A percentile compares a stretch with the other conserved stretches of the same genome.
phyloP scores from a whole-genome alignment of 257 asterid genomes.

The Anisodus acutangulus region DNA sequence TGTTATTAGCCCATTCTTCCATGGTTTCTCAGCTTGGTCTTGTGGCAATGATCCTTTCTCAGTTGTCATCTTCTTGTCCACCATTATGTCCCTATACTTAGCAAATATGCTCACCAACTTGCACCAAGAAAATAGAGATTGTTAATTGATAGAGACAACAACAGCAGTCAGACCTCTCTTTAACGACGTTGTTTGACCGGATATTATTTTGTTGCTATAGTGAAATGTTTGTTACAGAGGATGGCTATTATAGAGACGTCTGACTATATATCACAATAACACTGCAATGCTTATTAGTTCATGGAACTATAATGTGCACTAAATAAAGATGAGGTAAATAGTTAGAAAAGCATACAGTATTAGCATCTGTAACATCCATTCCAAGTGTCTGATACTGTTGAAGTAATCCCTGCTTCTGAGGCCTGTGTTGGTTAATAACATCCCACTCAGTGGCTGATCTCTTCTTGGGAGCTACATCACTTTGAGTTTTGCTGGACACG shows the following conservation, averaged over 20 bases:
- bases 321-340: not conserved
- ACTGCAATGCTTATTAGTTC: too few relatives aligned
- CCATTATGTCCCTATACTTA: conserved; percentile 57
- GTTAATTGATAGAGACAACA: not conserved
- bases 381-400: conserved; percentile 54
- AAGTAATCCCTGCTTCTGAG: conserved; percentile 48
- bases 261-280: not conserved
- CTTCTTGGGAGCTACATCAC: conserved; percentile 61
- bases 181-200: too few relatives aligned
- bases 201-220: too few relatives aligned
- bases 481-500: conserved; percentile 59
- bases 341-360: conserved; percentile 33
- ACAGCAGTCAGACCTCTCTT: not conserved
- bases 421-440: conserved; percentile 43
- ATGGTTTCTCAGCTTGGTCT: conserved; percentile 48
- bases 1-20: conserved; percentile 64
- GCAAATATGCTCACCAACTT: conserved; percentile 48
- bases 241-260: too few relatives aligned
- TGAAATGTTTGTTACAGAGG: too few relatives aligned
- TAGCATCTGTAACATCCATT: conserved; percentile 56
- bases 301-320: too few relatives aligned
- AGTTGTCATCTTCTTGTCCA: conserved; percentile 52
- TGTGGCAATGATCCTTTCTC: conserved; percentile 48
- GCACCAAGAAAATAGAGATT: not conserved
- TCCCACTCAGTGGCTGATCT: conserved; percentile 60